Evolutionary conservation across 768 basidiomycete species (phyloP), one percentile per base, ranked within the genome.

Genomic region (Leccinellum albellum): DNA sequence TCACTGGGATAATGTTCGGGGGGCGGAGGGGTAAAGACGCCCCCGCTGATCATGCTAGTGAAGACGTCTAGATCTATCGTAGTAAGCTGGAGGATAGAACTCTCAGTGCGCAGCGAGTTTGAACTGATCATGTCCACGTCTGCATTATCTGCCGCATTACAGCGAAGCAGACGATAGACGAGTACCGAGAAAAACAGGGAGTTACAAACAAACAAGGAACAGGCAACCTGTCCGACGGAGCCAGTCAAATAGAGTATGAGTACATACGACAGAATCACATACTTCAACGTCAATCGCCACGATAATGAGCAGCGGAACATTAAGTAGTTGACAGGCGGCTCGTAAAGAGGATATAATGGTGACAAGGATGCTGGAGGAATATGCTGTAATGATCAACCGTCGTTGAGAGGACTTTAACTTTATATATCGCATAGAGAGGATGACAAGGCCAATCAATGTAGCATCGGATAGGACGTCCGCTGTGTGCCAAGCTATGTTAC

Each of bases 391-490:
- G 28, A 61, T 56, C 12, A 58, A 42, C 32, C 57, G 53, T 28
- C 54, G 63, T 33, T 51, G 50, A 14, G 35, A 47, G 23, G 13
- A 45, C 17, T 46, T 29, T 21, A 65, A 33, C 20, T 57, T 49
- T 13, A 54, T 35, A 28, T 53, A 55, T 49, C 48, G 56, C 17
- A 63, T 31, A 1, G 32, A 28, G 50, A 40, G 5, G 15, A 64
- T 53, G 8, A 62, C 53, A 46, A 64, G 35, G 46, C 23, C 10
- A 26, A 69, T 51, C 9, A 64, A 37, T 17, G 49, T 50, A 12
- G 37, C 33, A 32, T 62, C 67, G 13, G 64, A 61, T 10, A 70
- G 26, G 32, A 70, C 45, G 29, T 70, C 61, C 17, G 55, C 66
- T 69, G 46, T 45, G 6, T 29, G 45, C 17, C 53, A 4, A 48